Evolutionary conservation across 805 yeast species (phyloP), one percentile per base, ranked within the genome.

Genomic region (Candida insectorum): DNA sequence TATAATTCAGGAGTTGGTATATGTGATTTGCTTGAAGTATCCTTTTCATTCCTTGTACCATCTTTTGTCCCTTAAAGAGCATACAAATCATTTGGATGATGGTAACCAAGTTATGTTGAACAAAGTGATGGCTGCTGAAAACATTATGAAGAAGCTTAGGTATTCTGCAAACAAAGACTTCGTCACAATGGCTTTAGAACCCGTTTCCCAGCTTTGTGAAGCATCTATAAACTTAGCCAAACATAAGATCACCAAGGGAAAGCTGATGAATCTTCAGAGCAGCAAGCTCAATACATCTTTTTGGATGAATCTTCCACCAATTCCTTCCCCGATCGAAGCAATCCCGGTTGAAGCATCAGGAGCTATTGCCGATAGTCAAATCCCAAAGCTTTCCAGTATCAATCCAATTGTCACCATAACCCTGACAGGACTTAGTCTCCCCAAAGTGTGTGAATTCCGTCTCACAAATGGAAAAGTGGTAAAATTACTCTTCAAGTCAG

Each of bases 341-440:
- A n/a, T n/a, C n/a, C n/a, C n/a, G n/a, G n/a, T n/a, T n/a, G n/a
- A n/a, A n/a, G n/a, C n/a, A n/a, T n/a, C n/a, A n/a, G n/a, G n/a
- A n/a, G n/a, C n/a, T n/a, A n/a, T n/a, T n/a, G n/a, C n/a, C n/a
- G 45, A 18, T 21, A 6, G 48, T 1, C 35, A 50, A 9, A 54
- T 77, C 0, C 78, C 86, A 0, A 48, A 52, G 1, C 73, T 93
- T 27, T 26, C 41, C 0, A 41, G 47, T 0, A 70, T 85, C 2
- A 69, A 66, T 4, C 57, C 68, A 0, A 55, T 49, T 2, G 62
- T 89, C 2, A 41, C 56, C 0, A 68, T 86, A n/a, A 93, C 97
- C 0, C 45, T 79, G 0, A 77, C 93, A 0, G 99, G 99, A 3
- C 57, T 91, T 8, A 86, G 96, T 41, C 69, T 79, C 39, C 99